phyloP scores from a whole-genome alignment of 495 filamentous ascomycete species.

The Parachaetomium inaequale region DNA sequence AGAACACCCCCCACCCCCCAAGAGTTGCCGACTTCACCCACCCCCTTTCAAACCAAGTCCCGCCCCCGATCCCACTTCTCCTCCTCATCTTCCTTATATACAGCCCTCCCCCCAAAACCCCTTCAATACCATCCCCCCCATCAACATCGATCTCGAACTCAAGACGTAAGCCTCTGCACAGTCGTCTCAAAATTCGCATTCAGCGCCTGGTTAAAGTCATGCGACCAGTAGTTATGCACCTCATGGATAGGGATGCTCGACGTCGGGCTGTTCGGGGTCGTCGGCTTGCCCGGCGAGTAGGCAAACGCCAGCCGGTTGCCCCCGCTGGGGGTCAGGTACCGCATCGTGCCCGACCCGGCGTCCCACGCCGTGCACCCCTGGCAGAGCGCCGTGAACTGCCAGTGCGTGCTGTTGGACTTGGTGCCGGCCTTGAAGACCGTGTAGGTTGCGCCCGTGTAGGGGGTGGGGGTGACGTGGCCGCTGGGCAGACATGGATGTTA shows the following conservation, averaged over 20 bases:
- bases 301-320: conserved; percentile 45
- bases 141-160: neutral
- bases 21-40: too few species aligned
- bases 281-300: conserved; percentile 34
- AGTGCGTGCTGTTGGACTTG: conserved; percentile 43
- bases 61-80: too few species aligned
- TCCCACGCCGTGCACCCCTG: conserved; percentile 41
- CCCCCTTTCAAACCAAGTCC: too few species aligned
- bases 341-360: conserved; percentile 23
- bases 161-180: conserved; percentile 24
- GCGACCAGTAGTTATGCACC: conserved; percentile 42
- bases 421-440: conserved; percentile 36
- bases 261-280: conserved; percentile 30
- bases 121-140: neutral
- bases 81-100: neutral
- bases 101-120: neutral
- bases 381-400: conserved; percentile 45
- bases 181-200: conserved; percentile 39
- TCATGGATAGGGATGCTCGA: conserved; percentile 39
- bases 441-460: conserved; percentile 31
- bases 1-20: too few species aligned
- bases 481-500: conserved; percentile 22
- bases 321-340: conserved; percentile 35
- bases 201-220: conserved; percentile 38
- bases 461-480: conserved; percentile 30